Conservation (phyloP, 2,329 filamentous ascomycete species). For the Sclerotiophoma versabilis region DNA sequence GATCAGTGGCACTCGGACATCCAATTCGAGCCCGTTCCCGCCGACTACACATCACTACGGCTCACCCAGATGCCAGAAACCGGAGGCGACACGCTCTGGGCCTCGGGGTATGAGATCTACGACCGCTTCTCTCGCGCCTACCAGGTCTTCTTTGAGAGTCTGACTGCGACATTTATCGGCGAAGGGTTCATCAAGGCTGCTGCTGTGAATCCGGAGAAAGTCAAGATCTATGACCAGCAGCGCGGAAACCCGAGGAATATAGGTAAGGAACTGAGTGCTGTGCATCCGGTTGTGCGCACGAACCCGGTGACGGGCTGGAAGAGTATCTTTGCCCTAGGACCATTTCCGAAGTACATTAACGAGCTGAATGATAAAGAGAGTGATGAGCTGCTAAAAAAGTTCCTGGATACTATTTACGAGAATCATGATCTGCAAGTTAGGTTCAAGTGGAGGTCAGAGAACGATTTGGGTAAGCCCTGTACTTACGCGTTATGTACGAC, state of each 20-base stretch:
- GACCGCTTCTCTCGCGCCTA: constrained; percentile 37
- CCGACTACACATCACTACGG: constrained; percentile 69
- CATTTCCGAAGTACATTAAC: constrained; percentile 45
- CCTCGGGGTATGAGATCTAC: constrained; percentile 52
- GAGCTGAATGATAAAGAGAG: constrained; percentile 46
- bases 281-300: constrained; percentile 41
- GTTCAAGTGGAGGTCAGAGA: constrained; percentile 47
- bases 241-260: constrained; percentile 35
- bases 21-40: constrained; percentile 68
- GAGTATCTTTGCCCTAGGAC: constrained; percentile 37
- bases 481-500: background rate
- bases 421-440: constrained; percentile 53
- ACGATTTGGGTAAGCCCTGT: constrained; percentile 22
- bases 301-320: constrained; percentile 47
- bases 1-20: constrained; percentile 68
- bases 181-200: constrained; percentile 28
- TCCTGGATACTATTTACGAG: constrained; percentile 31
- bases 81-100: constrained; percentile 54
- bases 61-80: constrained; percentile 42
- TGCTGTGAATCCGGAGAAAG: constrained; percentile 14
- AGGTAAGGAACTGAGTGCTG: constrained; percentile 28
- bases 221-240: constrained; percentile 22
- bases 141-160: constrained; percentile 30
- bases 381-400: constrained; percentile 15
- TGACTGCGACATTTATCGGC: constrained; percentile 36